Base-by-base conservation (phyloP, 2,329 filamentous ascomycete species). In the Escovopsis sp. region DNA sequence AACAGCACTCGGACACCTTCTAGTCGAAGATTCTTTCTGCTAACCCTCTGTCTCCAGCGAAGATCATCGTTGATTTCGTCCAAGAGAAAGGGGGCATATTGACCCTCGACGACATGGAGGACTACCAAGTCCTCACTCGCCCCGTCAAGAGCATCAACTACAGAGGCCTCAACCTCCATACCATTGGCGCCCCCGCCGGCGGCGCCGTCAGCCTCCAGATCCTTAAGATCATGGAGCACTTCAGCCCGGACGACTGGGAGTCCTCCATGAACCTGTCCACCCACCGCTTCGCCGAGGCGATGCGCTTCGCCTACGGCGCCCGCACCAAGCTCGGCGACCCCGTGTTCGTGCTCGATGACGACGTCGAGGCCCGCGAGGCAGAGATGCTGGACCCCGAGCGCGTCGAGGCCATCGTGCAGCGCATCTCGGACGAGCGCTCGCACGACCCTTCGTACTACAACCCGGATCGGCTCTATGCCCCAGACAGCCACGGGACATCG, bases 271-370 rank as follows among this genome's bases (percentile, higher is more conserved):
- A 85, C 51, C 64, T 93, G 0, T 85, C 80, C 33, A 81, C 80
- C 1, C 91, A 96, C 61, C 76, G 84, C 12, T 72, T 94, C 49
- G 77, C 86, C 54, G 91, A 96, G 67, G 82, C 87, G 11, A 85
- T 94, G 65, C 75, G 86, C 19, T 96, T 94, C 58, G 87, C 77
- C 3, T 96, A 95, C 57, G 87, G 81, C 4, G 67, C 82, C 52
- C 78, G 87, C 44, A 71, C 77, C n/a, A 70, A 80, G 26, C 72
- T 96, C 0, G 89, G 87, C 4, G 91, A 96, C 58, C 91, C 89
- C 0, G 67, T 65, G 1, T 94, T 82, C 56, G 23, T 23, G 23
- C 74, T 93, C 4, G 50, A 68, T 18, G 26, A 12, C 1, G 74
- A 75, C 28, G 65, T 89, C 40, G 62, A 68, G 8, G 48, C 47